Conservation (phyloP, 2,329 filamentous ascomycete species). For the Teratosphaeriaceae sp. region DNA sequence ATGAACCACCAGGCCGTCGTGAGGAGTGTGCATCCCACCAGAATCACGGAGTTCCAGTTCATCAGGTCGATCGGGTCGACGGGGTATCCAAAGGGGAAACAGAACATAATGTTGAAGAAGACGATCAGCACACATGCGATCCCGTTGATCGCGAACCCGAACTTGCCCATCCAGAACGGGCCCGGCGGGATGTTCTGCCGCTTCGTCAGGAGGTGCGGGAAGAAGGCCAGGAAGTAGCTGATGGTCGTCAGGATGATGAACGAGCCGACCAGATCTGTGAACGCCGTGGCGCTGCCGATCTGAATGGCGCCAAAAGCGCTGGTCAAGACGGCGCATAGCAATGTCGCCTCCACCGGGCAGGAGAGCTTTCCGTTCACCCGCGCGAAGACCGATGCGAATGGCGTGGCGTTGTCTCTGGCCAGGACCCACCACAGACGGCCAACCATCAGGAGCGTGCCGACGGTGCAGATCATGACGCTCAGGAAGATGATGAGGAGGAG, state of each 20-base stretch:
- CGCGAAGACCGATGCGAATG: conserved; percentile 48
- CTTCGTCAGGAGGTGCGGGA: conserved; percentile 29
- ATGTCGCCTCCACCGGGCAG: conserved; percentile 53
- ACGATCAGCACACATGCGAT: conserved; percentile 27
- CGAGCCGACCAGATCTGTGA: conserved; percentile 30
- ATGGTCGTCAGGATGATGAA: conserved; percentile 31
- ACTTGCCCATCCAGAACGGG: conserved; percentile 30
- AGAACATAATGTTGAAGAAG: conserved; percentile 33
- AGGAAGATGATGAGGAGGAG: conserved; percentile 52
- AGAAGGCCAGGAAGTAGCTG: conserved; percentile 30
- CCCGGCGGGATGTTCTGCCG: conserved; percentile 27
- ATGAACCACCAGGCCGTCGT: conserved; percentile 47
- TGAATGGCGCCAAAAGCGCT: conserved; percentile 9
- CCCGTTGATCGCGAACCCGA: conserved; percentile 27
- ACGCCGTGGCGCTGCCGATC: conserved; percentile 21
- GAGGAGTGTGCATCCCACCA: conserved; percentile 43
- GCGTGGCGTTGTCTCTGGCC: conserved; percentile 55
- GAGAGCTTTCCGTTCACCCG: conserved; percentile 48
- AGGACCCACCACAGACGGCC: conserved; percentile 43
- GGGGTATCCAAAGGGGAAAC: conserved; percentile 28
- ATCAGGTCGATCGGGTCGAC: conserved; percentile 19
- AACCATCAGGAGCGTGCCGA: conserved; percentile 46
- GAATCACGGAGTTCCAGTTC: conserved; percentile 46
- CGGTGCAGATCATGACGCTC: conserved; percentile 43
- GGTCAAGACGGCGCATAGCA: conserved; percentile 39